Evolutionary conservation across 2,329 filamentous ascomycete species (phyloP).

Genomic region (Drechslerella stenobrocha): DNA sequence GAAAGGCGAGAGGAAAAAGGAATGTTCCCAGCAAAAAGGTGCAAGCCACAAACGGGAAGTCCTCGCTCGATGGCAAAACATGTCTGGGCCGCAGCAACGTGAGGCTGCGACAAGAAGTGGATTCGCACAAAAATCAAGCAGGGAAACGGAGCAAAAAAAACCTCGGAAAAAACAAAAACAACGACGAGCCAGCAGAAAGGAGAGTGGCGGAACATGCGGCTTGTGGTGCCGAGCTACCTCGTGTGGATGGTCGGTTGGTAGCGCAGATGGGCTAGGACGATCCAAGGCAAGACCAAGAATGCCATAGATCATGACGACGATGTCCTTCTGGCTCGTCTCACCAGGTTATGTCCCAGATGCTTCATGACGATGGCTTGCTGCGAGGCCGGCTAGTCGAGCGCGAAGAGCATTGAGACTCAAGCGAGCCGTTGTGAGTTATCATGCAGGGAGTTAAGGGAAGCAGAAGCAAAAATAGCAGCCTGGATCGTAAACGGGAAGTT

Average conservation of each 20-base stretch:
- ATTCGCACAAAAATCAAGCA: conserved; percentile 38
- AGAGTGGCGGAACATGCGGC: conserved; percentile 48
- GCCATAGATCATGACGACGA: conserved; percentile 1
- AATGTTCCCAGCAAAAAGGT: conserved; percentile 42
- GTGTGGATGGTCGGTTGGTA: conserved; percentile 5
- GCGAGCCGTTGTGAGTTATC: conserved; percentile 7
- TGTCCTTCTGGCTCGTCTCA: neutral
- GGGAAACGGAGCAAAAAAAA: conserved; percentile 24
- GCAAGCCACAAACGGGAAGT: conserved; percentile 50
- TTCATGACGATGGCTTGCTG: conserved; percentile 31
- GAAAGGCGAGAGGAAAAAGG: conserved; percentile 2
- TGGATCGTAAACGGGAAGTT: conserved; percentile 8
- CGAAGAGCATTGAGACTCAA: conserved; percentile 7
- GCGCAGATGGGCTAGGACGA: conserved; percentile 10
- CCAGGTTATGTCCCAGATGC: neutral
- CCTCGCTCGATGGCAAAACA: conserved; percentile 49
- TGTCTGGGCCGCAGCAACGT: conserved; percentile 37
- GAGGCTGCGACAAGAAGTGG: conserved; percentile 47
- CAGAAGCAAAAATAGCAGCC: conserved; percentile 6
- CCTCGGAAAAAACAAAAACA: conserved; percentile 9
- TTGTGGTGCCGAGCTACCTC: conserved; percentile 44
- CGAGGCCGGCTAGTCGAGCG: neutral
- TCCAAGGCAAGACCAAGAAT: conserved; percentile 18
- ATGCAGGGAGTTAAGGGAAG: conserved; percentile 6
- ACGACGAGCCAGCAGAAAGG: conserved; percentile 5